phyloP scores from a whole-genome alignment of 108 stramenopile species.

The Aurantiochytrium sp. region DNA sequence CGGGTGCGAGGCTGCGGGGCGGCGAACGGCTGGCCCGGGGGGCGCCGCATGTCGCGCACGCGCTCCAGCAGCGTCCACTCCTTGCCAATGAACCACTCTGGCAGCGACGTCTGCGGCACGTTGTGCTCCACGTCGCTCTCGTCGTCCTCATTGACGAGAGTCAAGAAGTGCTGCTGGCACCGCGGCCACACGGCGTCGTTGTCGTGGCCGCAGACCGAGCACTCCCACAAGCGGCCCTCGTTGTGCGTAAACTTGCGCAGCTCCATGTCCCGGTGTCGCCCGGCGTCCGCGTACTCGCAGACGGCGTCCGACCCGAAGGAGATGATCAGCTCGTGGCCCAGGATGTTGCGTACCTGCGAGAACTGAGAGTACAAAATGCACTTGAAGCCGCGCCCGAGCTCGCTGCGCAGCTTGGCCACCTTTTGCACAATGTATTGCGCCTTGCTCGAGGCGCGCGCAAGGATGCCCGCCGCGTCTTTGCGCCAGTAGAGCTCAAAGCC shows the following conservation, averaged over 20 bases:
- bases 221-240: not conserved
- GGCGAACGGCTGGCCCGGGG: not conserved
- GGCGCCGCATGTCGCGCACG: not conserved
- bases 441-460: not conserved
- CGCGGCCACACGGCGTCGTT: not conserved
- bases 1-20: not conserved
- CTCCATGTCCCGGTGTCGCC: not conserved
- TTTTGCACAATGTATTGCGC: constrained; percentile 7
- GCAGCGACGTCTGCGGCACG: not conserved
- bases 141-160: not conserved
- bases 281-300: not conserved
- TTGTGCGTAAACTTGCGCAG: not conserved
- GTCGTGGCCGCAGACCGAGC: not conserved
- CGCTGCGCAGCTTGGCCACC: not conserved
- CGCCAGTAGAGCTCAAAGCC: constrained; percentile 5
- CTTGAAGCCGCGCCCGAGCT: not conserved
- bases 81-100: constrained; percentile 2
- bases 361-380: not conserved
- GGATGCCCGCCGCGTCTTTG: not conserved
- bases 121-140: not conserved
- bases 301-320: not conserved
- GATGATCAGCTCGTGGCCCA: not conserved
- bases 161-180: not conserved
- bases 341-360: not conserved
- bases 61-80: not conserved